Percentiles rank a stretch among this genome's conserved stretches.
phyloP scores from a whole-genome alignment of 1,284 basidiomycete genomes.

The Caloboletus firmus region DNA sequence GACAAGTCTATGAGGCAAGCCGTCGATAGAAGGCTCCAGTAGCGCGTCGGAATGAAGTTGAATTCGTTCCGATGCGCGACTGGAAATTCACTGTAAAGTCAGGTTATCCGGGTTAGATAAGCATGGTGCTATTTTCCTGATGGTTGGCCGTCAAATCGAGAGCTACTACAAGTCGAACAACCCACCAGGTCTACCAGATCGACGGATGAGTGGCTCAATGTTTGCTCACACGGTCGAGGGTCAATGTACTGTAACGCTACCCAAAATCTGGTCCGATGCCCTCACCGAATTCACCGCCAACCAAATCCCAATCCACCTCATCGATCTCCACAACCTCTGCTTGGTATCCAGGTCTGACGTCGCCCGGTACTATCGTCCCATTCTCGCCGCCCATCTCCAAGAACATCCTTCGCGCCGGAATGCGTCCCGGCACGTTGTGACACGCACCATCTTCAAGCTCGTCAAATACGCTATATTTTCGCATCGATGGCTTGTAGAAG shows the following conservation, averaged over 20 bases:
- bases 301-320: constrained; percentile 12
- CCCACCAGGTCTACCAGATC: neutral
- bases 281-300: constrained; percentile 9
- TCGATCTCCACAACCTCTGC: constrained; percentile 5
- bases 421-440: neutral
- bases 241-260: neutral
- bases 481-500: constrained; percentile 10
- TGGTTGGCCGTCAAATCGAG: neutral
- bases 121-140: too few species aligned
- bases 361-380: constrained; percentile 3
- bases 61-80: too few species aligned
- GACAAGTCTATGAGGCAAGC: too few species aligned
- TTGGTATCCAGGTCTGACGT: constrained; percentile 9
- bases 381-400: constrained; percentile 8
- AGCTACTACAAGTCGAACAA: neutral
- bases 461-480: constrained; percentile 14
- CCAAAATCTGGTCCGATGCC: constrained; percentile 8
- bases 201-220: neutral
- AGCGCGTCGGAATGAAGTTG: too few species aligned
- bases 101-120: too few species aligned
- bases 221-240: neutral
- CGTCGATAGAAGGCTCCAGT: too few species aligned
- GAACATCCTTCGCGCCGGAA: neutral
- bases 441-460: constrained; percentile 3
- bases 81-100: too few species aligned